Base-by-base conservation (phyloP, 768 basidiomycete genomes). In the Lentinula sp. region DNA sequence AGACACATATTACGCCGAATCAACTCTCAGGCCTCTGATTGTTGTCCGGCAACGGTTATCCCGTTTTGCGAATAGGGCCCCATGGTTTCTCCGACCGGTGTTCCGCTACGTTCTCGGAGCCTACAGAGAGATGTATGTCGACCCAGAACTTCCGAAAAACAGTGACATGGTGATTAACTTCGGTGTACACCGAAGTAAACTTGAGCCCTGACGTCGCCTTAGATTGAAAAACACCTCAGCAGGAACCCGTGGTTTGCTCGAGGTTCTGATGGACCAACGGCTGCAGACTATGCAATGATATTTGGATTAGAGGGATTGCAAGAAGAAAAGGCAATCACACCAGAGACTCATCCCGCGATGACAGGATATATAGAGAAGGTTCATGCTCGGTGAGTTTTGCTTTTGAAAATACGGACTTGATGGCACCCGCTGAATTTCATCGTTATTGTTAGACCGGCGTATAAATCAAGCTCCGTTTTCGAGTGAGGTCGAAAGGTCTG, bases 1-100 rank as follows among this genome's bases (percentile, higher is more conserved):
- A 79, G 76, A 73, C 62, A 68, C 69, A 8, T 76, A 79, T 62
- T 79, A 75, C 59, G 65, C 77, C 5, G 78, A 78, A 65, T 76
- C 75, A 11, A 74, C 78, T 5, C 58, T 78, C 10, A 75, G 76
- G 75, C 79, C 78, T 9, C 57, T 75, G 18, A 63, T 80, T 15
- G 68, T 59, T n/a, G 46, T n/a, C 18, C 31, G 46, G 15, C 48
- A 34, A 28, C 39, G 32, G 35, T 23, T 48, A 9, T 23, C 45
- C 5, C 48, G 45, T n/a, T 48, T 50, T 18, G 34, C 57, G 9
- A n/a, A 49, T n/a, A 15, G 21, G 13, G 57, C 57, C 18, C 57
- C 57, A 18, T 59, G 57, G 57, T 59, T 34, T 28, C 45, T 59
- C 45, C 57, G 57, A n/a, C 57, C 46, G 8, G 1, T 49, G 8